Base-by-base conservation (phyloP, 2,329 filamentous ascomycete genomes). In the Alternaria ventricosa region DNA sequence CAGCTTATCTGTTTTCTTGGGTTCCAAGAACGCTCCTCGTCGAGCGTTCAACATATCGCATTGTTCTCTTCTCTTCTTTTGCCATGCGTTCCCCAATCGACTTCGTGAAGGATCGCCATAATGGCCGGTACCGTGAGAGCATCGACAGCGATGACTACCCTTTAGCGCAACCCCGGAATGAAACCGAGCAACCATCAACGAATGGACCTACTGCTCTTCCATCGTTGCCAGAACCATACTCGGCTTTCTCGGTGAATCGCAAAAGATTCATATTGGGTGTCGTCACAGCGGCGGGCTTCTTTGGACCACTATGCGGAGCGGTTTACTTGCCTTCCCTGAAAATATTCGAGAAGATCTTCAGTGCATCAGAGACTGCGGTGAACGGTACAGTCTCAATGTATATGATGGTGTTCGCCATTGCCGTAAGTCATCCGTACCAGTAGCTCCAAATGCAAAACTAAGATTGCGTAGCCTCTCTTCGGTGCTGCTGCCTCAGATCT, bases 361-460 rank as follows among this genome's bases (percentile, higher is more conserved):
- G 78, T 8, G 74, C 75, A 6, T 76, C 75, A 8, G 69, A 70
- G 25, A 77, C 78, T 6, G 75, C 71, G 3, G 79, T 84, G 41
- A 84, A 84, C 65, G 81, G 76, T 4, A 82, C 82, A 0, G 81
- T 84, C n/a, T 79, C 80, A 1, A 78, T 83, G 5, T 84, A 83
- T 66, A 83, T 82, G 80, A 73, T 79, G 10, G 76, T 82, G 1
- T 84, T 84, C 60, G 82, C 81, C 15, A 55, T 84, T 15, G 78
- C 77, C 43, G 66, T 74, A 68, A 18, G 66, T 70, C 7, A 9
- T 27, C 18, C 30, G 20, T 20, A 6, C 20, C 6, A 15, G 54
- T 3, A 47, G 1, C 25, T 44, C 5, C 5, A 20, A 27, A 10
- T 11, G 20, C 18, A 30, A 41, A 5, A 43, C 68, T 73, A 43